Percentiles rank a stretch among this genome's conserved stretches.
Conservation (phyloP, 495 filamentous ascomycete species). For the Xylaria scruposa region DNA sequence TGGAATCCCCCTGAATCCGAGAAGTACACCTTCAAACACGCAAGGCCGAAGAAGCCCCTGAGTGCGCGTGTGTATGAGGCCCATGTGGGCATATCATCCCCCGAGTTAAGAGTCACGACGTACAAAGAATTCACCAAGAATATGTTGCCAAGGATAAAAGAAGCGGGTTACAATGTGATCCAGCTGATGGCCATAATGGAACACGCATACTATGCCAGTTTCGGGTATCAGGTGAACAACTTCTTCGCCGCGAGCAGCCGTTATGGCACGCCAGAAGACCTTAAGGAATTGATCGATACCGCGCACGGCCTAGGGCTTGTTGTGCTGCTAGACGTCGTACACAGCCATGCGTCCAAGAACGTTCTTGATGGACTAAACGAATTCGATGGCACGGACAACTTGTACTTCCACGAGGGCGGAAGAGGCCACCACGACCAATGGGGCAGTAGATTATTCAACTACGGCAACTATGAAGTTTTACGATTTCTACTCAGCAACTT, state of each 20-base stretch:
- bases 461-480: conserved; percentile 91
- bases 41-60: conserved; percentile 80
- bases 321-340: conserved; percentile 95
- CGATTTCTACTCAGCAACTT: conserved; percentile 94
- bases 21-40: conserved; percentile 81
- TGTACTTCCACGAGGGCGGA: conserved; percentile 89
- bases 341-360: conserved; percentile 98
- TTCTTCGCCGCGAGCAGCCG: conserved; percentile 98
- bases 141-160: conserved; percentile 88
- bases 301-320: conserved; percentile 89
- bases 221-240: conserved; percentile 97
- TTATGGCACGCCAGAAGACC: conserved; percentile 90
- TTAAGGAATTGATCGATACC: conserved; percentile 96
- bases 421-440: conserved; percentile 90
- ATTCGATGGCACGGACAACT: conserved; percentile 93
- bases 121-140: conserved; percentile 97
- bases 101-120: conserved; percentile 83
- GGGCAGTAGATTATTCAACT: conserved; percentile 98
- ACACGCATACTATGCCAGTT: conserved; percentile 98
- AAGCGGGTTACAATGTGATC: conserved; percentile 94
- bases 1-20: conserved; percentile 88
- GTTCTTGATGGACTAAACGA: conserved; percentile 90
- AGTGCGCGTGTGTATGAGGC: conserved; percentile 95
- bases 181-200: conserved; percentile 99
- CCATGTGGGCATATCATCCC: conserved; percentile 95